Evolutionary conservation across 345 rosid genomes (phyloP), one percentile per base, ranked within the genome.

Genomic region (Zanthoxylum bungeanum): DNA sequence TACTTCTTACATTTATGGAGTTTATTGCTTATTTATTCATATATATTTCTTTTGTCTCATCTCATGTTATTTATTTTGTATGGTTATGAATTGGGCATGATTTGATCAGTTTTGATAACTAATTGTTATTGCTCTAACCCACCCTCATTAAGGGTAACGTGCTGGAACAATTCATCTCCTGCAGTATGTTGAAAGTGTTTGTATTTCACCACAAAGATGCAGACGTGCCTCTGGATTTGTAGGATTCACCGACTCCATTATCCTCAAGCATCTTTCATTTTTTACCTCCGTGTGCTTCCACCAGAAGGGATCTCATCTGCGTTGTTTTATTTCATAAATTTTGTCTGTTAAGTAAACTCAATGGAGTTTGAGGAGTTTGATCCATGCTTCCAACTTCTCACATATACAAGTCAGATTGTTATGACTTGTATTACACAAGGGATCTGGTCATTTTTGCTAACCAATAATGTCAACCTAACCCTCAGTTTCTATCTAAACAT

Each of bases 1-100:
- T 56, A 61, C 78, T 46, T 37, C 60, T 79, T 79, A 65, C 67
- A 79, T 71, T 79, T 47, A 34, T 44, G 70, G 65, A 70, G 60
- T 70, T 64, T 50, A 78, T 42, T 64, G 58, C 69, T 72, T 78
- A 40, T 64, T 42, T 74, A 74, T 78, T 77, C 63, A 30, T 65
- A 78, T 58, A 53, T 70, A 36, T 60, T 59, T 39, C 63, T 40
- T 34, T 42, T 22, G 33, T 16, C 47, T 33, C 17, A 24, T 16
- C 47, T 33, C 17, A 21, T 30, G 39, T n/a, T 6, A n/a, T 40
- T 30, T 28, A 27, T 55, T 30, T 57, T 21, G 0, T 3, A 16
- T 31, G 36, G 39, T 37, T 68, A 25, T 53, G 30, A 44, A 24
- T 61, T 60, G 42, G 37, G 22, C 1, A 37, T 37, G 16, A 37